Conservation (phyloP, 225 moss, liverwort and hornwort genomes). For the Straminergon stramineum region DNA sequence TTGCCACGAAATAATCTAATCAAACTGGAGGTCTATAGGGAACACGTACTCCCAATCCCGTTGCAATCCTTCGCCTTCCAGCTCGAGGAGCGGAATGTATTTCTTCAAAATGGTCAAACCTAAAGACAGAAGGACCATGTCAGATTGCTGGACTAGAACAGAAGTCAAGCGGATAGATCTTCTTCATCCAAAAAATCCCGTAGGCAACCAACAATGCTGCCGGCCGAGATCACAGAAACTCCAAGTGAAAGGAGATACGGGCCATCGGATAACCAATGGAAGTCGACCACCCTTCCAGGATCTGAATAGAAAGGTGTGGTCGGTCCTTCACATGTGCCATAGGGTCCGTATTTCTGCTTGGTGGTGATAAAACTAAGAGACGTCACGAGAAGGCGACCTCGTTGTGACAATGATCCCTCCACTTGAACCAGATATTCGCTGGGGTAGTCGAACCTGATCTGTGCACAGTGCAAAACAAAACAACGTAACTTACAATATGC, state of each 20-base stretch:
- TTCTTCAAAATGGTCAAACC: too few species aligned
- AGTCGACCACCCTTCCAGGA: not conserved
- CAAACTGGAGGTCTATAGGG: not conserved
- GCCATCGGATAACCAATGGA: accelerated
- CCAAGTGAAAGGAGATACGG: too few species aligned
- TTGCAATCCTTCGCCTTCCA: too few species aligned
- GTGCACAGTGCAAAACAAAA: not conserved
- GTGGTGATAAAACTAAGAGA: not conserved
- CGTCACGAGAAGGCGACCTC: too few species aligned
- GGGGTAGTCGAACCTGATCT: not conserved
- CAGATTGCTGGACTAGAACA: not conserved
- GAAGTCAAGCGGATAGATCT: not conserved
- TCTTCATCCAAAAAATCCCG: not conserved
- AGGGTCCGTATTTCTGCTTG: not conserved
- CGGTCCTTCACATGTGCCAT: not conserved
- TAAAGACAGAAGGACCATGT: not conserved
- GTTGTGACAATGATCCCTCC: too few species aligned
- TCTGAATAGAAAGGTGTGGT: not conserved
- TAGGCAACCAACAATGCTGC: not conserved
- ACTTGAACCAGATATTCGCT: not conserved
- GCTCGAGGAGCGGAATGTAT: too few species aligned
- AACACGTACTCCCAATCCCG: not conserved
- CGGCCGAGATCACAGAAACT: not conserved
- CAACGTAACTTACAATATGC: not conserved
- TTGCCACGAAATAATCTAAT: not conserved